Evolutionary conservation across 169 alveolate genomes (phyloP).

Genomic region (Pseudocohnilembus persalinus): DNA sequence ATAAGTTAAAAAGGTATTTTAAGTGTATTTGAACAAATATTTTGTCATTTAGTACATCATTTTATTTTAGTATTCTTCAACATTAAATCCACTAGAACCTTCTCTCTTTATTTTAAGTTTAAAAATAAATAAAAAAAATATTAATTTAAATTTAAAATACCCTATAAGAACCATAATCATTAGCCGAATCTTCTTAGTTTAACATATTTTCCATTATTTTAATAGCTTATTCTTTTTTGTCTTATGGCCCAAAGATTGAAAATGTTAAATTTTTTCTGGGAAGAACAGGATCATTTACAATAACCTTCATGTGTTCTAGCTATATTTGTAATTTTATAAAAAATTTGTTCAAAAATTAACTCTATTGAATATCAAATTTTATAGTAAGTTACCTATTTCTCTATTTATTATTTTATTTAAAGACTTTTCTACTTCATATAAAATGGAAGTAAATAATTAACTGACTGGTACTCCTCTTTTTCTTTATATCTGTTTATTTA

Average conservation of each 20-base stretch:
- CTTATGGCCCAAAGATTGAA: slow-evolving; percentile 18
- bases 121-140: background rate
- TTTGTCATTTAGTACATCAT: slow-evolving; percentile 46
- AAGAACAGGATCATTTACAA: slow-evolving; percentile 37
- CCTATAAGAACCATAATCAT: slow-evolving; percentile 7
- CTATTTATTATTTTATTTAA: slow-evolving; percentile 31
- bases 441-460: slow-evolving; percentile 22
- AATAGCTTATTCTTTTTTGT: slow-evolving; percentile 20
- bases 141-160: background rate
- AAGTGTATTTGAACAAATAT: slow-evolving; percentile 45
- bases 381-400: slow-evolving; percentile 8
- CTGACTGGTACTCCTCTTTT: slow-evolving; percentile 14
- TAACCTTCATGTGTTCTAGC: slow-evolving; percentile 13
- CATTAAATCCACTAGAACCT: background rate
- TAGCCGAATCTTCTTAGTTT: slow-evolving; percentile 4
- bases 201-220: slow-evolving; percentile 12
- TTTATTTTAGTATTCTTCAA: slow-evolving; percentile 38
- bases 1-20: slow-evolving; percentile 44
- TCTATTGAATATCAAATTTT: too few species aligned
- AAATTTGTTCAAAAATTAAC: too few species aligned
- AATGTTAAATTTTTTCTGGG: slow-evolving; percentile 48
- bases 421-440: slow-evolving; percentile 8
- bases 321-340: too few species aligned
- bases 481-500: slow-evolving; percentile 12
- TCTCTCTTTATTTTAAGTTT: too few species aligned